Evolutionary conservation across 805 yeast species (phyloP).

Genomic region (Brettanomyces sp.): DNA sequence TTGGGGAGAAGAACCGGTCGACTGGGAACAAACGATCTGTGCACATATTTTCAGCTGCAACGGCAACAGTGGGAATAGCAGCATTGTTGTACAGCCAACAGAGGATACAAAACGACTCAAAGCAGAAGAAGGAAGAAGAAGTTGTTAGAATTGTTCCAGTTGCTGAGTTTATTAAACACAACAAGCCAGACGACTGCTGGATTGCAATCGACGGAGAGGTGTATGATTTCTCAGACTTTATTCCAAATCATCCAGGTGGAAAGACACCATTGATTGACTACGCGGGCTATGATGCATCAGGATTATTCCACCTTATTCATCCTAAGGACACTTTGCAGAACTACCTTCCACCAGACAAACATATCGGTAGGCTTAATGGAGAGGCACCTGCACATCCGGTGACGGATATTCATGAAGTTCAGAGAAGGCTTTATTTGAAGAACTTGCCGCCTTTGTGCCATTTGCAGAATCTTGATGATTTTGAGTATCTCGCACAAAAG

Average conservation of each 20-base stretch:
- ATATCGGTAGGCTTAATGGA: conserved; percentile 41
- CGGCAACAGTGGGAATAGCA: not conserved
- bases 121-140: not conserved
- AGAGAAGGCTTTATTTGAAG: conserved; percentile 28
- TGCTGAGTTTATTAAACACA: conserved; percentile 44
- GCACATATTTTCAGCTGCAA: not conserved
- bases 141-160: conserved; percentile 15
- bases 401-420: conserved; percentile 31
- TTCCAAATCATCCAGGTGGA: conserved; percentile 45
- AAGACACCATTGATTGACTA: conserved; percentile 30
- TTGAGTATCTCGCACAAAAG: conserved; percentile 75
- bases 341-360: conserved; percentile 48
- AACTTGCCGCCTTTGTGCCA: conserved; percentile 60
- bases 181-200: conserved; percentile 64
- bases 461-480: conserved; percentile 71
- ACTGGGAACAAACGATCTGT: not conserved
- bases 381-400: conserved; percentile 25
- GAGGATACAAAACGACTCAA: not conserved
- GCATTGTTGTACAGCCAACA: not conserved
- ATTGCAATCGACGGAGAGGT: conserved; percentile 71
- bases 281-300: conserved; percentile 48
- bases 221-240: conserved; percentile 60
- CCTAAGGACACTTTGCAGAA: conserved; percentile 74
- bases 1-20: not conserved
- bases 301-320: conserved; percentile 81